A percentile compares a stretch with the other conserved stretches of the same genome.
Evolutionary conservation across 2,329 filamentous ascomycete species (phyloP).

Genomic region (Scytalidium lignicola): DNA sequence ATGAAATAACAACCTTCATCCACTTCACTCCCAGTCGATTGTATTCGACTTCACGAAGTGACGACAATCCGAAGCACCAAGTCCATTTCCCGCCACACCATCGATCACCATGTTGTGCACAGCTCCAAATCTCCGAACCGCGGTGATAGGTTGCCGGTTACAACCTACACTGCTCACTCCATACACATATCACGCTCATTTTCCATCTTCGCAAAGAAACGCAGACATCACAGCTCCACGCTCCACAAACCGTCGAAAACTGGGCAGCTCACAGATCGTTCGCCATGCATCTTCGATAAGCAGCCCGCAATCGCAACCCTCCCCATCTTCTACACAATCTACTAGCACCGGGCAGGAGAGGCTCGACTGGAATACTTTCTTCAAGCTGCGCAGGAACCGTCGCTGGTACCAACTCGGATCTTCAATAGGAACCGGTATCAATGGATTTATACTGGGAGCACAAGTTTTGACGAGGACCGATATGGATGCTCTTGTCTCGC

Average conservation of each 20-base stretch:
- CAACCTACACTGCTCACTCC: slow-evolving; percentile 22
- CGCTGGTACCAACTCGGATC: slow-evolving; percentile 78
- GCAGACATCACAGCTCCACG: slow-evolving; percentile 1
- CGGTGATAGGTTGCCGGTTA: slow-evolving; percentile 25
- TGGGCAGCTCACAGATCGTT: not conserved
- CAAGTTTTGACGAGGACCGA: slow-evolving; percentile 65
- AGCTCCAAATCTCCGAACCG: slow-evolving; percentile 24
- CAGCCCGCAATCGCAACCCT: slow-evolving; percentile 1
- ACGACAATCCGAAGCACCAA: not conserved
- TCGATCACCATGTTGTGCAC: slow-evolving; percentile 20
- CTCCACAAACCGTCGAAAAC: not conserved
- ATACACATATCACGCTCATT: slow-evolving; percentile 16
- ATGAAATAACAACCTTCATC: not conserved
- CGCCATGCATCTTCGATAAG: slow-evolving; percentile 16
- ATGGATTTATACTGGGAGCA: slow-evolving; percentile 57
- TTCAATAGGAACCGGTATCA: slow-evolving; percentile 60
- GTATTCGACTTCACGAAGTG: not conserved
- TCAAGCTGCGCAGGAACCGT: slow-evolving; percentile 80
- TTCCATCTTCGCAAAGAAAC: not conserved
- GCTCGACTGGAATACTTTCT: slow-evolving; percentile 87
- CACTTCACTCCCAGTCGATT: not conserved
- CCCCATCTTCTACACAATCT: slow-evolving; percentile 6
- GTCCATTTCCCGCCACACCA: not conserved
- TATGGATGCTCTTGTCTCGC: slow-evolving; percentile 64
- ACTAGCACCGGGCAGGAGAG: slow-evolving; percentile 5